Evolutionary conservation across 2,329 filamentous ascomycete species (phyloP).

Genomic region (Kalaharituber pfeilii): DNA sequence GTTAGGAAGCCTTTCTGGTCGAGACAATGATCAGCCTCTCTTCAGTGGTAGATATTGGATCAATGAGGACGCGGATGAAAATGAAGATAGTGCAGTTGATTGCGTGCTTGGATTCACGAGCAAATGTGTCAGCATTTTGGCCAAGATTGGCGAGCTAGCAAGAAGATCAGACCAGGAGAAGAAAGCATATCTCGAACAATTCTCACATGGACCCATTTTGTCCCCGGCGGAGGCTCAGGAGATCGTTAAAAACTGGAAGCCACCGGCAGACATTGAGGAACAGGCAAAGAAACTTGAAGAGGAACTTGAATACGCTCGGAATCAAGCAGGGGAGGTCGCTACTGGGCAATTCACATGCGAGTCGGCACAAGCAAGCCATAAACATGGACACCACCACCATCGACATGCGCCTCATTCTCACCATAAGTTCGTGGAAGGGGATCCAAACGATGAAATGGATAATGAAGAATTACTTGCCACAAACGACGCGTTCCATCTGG

Average conservation of each 20-base stretch:
- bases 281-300: slow-evolving; percentile 43
- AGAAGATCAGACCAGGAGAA: slow-evolving; percentile 25
- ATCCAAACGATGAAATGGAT: slow-evolving; percentile 16
- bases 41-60: slow-evolving; percentile 36
- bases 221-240: slow-evolving; percentile 24
- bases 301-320: slow-evolving; percentile 43
- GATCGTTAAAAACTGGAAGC: slow-evolving; percentile 40
- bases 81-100: slow-evolving; percentile 44
- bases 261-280: slow-evolving; percentile 36
- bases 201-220: background rate
- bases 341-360: background rate
- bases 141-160: slow-evolving; percentile 54
- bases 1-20: slow-evolving; percentile 52
- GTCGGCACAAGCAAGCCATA: background rate
- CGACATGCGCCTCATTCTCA: slow-evolving; percentile 22
- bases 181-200: background rate
- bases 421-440: slow-evolving; percentile 10
- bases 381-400: slow-evolving; percentile 25
- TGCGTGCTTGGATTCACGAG: slow-evolving; percentile 67
- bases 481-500: slow-evolving; percentile 65
- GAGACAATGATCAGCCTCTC: slow-evolving; percentile 36
- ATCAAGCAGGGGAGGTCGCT: slow-evolving; percentile 23
- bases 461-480: slow-evolving; percentile 49
- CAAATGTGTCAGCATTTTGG: slow-evolving; percentile 51
- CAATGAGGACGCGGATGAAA: slow-evolving; percentile 40